Percentiles rank a stretch among this genome's conserved stretches.
phyloP scores from a whole-genome alignment of 2,329 filamentous ascomycete species.

The Orbilia javanica region DNA sequence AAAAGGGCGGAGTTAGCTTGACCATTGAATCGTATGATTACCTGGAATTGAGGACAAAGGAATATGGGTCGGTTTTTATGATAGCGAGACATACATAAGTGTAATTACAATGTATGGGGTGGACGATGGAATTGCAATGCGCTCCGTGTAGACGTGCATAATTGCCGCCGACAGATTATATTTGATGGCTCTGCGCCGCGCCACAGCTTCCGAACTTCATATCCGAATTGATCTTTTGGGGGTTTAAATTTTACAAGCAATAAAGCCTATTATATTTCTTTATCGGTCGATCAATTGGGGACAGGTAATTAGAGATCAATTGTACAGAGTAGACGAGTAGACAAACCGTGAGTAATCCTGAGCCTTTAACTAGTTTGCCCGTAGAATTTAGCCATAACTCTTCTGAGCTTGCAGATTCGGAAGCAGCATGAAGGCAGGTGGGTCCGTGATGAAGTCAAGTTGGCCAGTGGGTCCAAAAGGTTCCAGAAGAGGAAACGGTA shows the following conservation, averaged over 20 bases:
- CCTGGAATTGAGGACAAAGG: not conserved
- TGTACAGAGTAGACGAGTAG: too few relatives aligned
- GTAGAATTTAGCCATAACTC: slow-evolving; percentile 27
- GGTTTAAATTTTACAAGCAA: not conserved
- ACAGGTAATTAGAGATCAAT: not conserved
- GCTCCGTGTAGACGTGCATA: not conserved
- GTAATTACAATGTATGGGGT: slow-evolving; percentile 5
- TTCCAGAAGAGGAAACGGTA: slow-evolving; percentile 54
- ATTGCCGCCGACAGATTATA: slow-evolving; percentile 11
- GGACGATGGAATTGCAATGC: not conserved
- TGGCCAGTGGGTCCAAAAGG: not conserved
- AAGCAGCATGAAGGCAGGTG: slow-evolving; percentile 16
- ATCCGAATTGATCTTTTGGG: not conserved
- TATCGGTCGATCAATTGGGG: not conserved
- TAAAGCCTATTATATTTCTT: slow-evolving; percentile 1
- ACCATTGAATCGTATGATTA: slow-evolving; percentile 9
- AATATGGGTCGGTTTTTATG: slow-evolving; percentile 4
- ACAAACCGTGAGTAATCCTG: slow-evolving; percentile 13
- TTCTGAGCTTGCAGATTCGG: slow-evolving; percentile 13
- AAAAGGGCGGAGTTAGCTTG: slow-evolving; percentile 11
- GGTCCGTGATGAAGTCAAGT: slow-evolving; percentile 21
- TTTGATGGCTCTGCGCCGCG: slow-evolving; percentile 13
- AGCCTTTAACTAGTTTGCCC: slow-evolving; percentile 1
- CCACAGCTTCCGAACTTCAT: slow-evolving; percentile 22
- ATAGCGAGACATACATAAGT: slow-evolving; percentile 8